Evolutionary conservation across 768 basidiomycete genomes (phyloP), one percentile per base, ranked within the genome.

Genomic region (Ramaria sp.): DNA sequence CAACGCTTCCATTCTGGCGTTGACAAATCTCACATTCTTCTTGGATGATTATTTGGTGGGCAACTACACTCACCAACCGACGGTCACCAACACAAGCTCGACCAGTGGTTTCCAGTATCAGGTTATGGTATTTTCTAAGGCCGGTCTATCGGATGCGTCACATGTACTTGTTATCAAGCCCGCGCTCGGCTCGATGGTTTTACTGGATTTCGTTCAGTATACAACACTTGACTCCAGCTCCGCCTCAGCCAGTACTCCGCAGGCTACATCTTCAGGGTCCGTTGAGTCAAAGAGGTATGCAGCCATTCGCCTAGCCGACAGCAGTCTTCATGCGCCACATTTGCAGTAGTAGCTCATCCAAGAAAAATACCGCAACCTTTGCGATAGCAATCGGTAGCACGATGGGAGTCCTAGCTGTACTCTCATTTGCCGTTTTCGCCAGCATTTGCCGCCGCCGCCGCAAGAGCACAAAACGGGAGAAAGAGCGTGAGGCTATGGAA

Each of bases 371-470:
- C 50, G 74, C 71, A 15, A 79, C 80, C 6, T 81, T 83, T 63
- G 79, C 71, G 1, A 78, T 73, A n/a, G 78, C 76, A 1, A 70
- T 82, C 22, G 78, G 77, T 0, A 76, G 77, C 30, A 73, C 71
- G 31, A 72, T 79, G 17, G 80, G 80, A 31, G 73, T 79, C 20
- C 73, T 82, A 11, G 71, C 70, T 11, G 61, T 76, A 38, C 66
- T 81, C 53, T 71, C 77, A 7, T 62, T 77, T 7, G 74, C 74
- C 3, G 67, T 80, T n/a, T 76, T 76, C 0, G 62, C 78, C 59
- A 80, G 76, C 65, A 74, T 82, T 57, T 77, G 73, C 59, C 69
- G 73, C 5, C 73, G 80, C 20, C 71, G 80, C 7, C 63, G 69
- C 33, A 66, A 63, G 27, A 72, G 77, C 41, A 68, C 69, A 9